phyloP scores from a whole-genome alignment of 345 rosid genomes.

The Eutrema heterophyllum region DNA sequence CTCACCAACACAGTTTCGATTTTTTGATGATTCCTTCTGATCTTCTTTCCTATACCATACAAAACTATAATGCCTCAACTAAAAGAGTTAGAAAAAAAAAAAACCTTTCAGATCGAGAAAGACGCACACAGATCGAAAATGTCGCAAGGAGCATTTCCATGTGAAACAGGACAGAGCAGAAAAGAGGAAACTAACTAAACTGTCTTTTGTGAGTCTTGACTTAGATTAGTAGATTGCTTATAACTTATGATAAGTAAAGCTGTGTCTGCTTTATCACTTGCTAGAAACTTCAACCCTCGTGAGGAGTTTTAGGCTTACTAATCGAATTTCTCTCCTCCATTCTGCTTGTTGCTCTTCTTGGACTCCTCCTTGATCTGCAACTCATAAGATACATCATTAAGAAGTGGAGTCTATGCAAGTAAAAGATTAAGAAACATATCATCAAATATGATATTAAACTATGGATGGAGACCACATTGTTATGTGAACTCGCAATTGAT shows the following conservation, averaged over 20 bases:
- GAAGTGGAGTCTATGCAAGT: not conserved
- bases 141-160: not conserved
- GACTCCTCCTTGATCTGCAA: conserved; percentile 21
- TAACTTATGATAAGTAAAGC: not conserved
- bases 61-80: not conserved
- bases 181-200: not conserved
- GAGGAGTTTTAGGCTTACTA: not conserved
- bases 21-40: not conserved
- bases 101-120: not conserved
- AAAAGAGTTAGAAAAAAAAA: not conserved
- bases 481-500: not conserved
- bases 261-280: no score
- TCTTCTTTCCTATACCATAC: not conserved
- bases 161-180: not conserved
- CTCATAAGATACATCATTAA: not conserved
- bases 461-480: not conserved
- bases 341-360: conserved; percentile 21
- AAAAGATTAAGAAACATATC: not conserved
- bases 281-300: not conserved
- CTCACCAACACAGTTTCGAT: not conserved
- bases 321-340: conserved; percentile 11
- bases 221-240: not conserved
- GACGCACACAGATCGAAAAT: not conserved
- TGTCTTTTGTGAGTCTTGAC: not conserved
- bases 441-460: not conserved